A percentile compares a stretch with the other conserved stretches of the same genome.
phyloP scores from a whole-genome alignment of 331 rosid genomes.

The Arachis monticola region DNA sequence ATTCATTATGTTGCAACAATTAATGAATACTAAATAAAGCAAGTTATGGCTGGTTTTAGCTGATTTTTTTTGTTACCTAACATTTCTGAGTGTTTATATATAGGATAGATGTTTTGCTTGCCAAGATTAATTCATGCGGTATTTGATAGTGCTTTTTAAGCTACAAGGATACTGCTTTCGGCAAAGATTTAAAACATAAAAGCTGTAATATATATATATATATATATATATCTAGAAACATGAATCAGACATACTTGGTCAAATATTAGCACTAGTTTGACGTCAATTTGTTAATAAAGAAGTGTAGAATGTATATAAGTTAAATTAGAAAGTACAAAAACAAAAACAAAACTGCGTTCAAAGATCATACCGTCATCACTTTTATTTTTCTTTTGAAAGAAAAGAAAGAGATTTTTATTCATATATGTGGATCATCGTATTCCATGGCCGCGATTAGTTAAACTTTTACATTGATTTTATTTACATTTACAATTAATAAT shows the following conservation, averaged over 20 bases:
- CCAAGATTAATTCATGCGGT: not conserved
- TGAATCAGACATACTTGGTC: slow-evolving; percentile 7
- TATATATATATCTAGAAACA: not conserved
- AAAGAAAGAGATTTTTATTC: not conserved
- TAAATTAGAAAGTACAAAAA: too few relatives aligned
- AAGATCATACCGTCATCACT: not conserved
- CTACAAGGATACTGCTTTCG: slow-evolving; percentile 33
- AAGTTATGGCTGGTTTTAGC: too few relatives aligned
- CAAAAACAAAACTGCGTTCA: not conserved
- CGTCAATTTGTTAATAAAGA: slow-evolving; percentile 5
- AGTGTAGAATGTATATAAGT: not conserved
- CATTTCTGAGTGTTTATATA: too few relatives aligned
- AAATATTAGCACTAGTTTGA: slow-evolving; percentile 9
- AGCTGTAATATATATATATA: not conserved
- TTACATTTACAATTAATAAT: too few relatives aligned
- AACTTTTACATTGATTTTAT: not conserved
- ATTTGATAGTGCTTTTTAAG: not conserved
- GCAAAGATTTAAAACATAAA: slow-evolving; percentile 9
- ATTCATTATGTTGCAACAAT: too few relatives aligned
- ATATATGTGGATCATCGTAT: not conserved
- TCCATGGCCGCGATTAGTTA: slow-evolving; percentile 14
- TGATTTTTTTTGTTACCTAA: too few relatives aligned
- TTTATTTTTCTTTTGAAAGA: not conserved
- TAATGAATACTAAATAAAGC: too few relatives aligned
- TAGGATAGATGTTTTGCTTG: too few relatives aligned